phyloP scores from a whole-genome alignment of 495 filamentous ascomycete genomes.

The Choiromyces venosus region DNA sequence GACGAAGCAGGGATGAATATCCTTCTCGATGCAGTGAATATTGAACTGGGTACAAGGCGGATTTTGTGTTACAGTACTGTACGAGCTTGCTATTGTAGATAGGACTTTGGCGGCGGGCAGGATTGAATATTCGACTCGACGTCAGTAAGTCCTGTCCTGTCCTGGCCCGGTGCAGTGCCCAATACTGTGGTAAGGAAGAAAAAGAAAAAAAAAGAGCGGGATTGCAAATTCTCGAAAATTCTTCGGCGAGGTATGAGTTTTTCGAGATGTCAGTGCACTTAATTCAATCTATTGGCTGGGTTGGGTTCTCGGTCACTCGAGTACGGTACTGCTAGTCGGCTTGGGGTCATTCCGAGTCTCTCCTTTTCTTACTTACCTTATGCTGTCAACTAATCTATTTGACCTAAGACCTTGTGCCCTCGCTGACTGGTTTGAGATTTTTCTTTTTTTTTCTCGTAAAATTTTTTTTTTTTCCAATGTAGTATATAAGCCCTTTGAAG shows the following conservation, averaged over 20 bases:
- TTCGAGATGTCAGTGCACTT: not conserved
- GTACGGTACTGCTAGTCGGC: not conserved
- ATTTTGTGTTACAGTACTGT: not conserved
- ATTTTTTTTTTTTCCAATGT: constrained; percentile 15
- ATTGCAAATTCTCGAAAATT: not conserved
- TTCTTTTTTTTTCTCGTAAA: constrained; percentile 12
- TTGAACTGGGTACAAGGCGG: not conserved
- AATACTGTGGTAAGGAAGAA: no score
- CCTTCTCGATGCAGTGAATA: not conserved
- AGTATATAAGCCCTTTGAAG: constrained; percentile 25
- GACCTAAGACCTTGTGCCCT: not conserved
- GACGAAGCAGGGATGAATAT: not conserved
- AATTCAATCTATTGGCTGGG: not conserved
- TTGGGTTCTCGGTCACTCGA: not conserved
- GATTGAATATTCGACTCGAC: not conserved
- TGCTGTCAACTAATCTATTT: not conserved
- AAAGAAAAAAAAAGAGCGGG: not conserved
- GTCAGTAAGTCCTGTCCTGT: no score
- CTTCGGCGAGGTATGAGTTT: not conserved
- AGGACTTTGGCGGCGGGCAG: not conserved
- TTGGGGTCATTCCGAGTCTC: not conserved
- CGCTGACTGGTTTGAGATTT: not conserved
- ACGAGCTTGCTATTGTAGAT: no score
- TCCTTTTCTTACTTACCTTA: not conserved
- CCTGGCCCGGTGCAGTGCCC: no score